Evolutionary conservation across 495 filamentous ascomycete genomes (phyloP), one percentile per base, ranked within the genome.

Genomic region (Aspergillus campestris): DNA sequence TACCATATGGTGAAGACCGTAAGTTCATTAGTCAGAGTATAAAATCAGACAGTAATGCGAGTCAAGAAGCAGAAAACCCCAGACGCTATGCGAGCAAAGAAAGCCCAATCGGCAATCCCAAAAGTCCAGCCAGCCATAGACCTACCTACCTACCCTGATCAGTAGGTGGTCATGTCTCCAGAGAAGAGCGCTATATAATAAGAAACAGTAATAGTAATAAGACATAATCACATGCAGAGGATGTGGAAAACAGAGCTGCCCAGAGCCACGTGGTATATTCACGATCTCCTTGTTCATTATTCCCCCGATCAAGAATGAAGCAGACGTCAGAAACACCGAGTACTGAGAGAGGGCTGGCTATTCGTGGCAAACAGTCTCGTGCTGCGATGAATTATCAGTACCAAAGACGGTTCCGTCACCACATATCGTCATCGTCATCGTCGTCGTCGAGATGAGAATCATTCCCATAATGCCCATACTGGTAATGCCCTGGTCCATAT

Each of bases 351-450:
- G 61, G 51, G 44, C 50, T 55, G 61, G 64, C 63, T 64, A 65
- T 64, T 62, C 62, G 57, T 48, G 61, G 55, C 42, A 24, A 24
- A 4, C 18, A 24, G 18, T 24, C 4, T 24, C 18, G 18, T 24
- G 54, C 46, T 57, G 56, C 50, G 58, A 47, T 60, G 61, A 58
- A 50, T 40, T 49, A 50, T 59, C 51, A 49, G 51, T 52, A 55
- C 51, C 47, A 55, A 49, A 45, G 59, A 47, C 50, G 49, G 44
- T 31, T 60, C 44, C 48, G 42, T 75, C 63, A 77, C 73, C 73
- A 78, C 74, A 78, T 78, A 52, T 74, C 72, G 44, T 78, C 73
- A 44, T 69, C 73, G 48, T 78, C 72, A 37, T 69, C 67, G 43
- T 71, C 62, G 46, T 72, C 54, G 47, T 72, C 69, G 39, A 62